Base-by-base conservation (phyloP, 2,329 filamentous ascomycete species). In the Aspergillus oerlinghausenensis region DNA sequence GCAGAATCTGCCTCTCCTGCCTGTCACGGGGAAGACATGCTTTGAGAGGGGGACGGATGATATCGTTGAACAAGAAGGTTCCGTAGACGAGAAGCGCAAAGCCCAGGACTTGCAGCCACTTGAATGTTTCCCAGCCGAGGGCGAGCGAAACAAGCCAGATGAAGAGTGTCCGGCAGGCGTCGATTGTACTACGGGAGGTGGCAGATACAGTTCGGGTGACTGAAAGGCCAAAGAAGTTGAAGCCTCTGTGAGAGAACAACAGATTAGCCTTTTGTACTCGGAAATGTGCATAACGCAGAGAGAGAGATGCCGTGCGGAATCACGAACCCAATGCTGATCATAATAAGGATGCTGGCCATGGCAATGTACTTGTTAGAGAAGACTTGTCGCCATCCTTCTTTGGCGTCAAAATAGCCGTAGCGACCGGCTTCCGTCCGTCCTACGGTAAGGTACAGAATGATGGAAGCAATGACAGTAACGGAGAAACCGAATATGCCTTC, bases 211-310 rank as follows among this genome's bases (percentile, higher is more conserved):
- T 87, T 58, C 90, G 86, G 0, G 94, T 99, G 8, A 99, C 93
- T 0, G 90, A 94, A 9, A 99, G 84, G 7, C 94, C 94, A 74
- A 99, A 99, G 80, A 96, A 99, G 78, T 99, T 99, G 84, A 97
- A 99, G 54, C 93, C 92, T 61, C 91, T 95, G 60, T 56, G 67
- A 63, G 54, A 47, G 52, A 49, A 32, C 53, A 40, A 50, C n/a
- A 54, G 5, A 17, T 38, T 38, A 38, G 32, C 32, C 5, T 17
- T 3, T 38, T 35, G 32, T 50, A 38, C 26, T 49, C 51, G 29
- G 28, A 19, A 28, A 28, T 19, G 38, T 49, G 28, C 51, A 50
- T 50, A 50, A 42, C 26, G 42, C 17, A 38, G 11, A 59, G 63
- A 64, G 11, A 10, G 55, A 47, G 11, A 17, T 38, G 25, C 25